Evolutionary conservation across 345 rosid species (phyloP).

Genomic region (Brassica carinata): DNA sequence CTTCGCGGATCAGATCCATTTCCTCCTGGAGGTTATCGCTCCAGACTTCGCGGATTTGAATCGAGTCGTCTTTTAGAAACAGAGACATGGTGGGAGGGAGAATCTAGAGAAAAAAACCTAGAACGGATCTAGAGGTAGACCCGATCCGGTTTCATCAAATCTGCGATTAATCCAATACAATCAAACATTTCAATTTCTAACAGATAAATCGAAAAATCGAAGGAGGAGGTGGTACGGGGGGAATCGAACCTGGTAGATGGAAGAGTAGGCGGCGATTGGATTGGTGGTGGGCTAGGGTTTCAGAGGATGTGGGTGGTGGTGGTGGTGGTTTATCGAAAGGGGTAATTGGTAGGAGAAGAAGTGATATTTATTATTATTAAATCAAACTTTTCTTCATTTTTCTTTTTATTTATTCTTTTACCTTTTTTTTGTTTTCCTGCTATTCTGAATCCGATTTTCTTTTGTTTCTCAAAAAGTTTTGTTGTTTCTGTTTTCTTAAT

Average conservation of each 20-base stretch:
- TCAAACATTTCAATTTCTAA: constrained; percentile 1
- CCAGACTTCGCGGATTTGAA: constrained; percentile 91
- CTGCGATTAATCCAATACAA: constrained; percentile 12
- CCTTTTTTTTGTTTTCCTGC: neutral
- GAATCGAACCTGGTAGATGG: constrained; percentile 30
- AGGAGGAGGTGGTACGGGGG: neutral
- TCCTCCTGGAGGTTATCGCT: constrained; percentile 65
- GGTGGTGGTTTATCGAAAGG: constrained; percentile 22
- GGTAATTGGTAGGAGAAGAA: neutral
- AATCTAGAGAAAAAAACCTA: neutral
- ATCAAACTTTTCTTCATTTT: neutral
- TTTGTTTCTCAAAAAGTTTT: constrained; percentile 24
- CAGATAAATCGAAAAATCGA: neutral
- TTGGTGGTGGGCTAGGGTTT: constrained; percentile 33
- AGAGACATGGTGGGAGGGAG: constrained; percentile 46
- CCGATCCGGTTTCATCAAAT: constrained; percentile 41
- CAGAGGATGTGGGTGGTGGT: constrained; percentile 4
- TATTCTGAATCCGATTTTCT: constrained; percentile 24
- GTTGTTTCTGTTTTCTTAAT: constrained; percentile 24
- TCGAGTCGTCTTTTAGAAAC: constrained; percentile 67
- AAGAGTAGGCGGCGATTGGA: constrained; percentile 29
- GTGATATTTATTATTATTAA: constrained; percentile 1
- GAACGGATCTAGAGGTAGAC: constrained; percentile 37
- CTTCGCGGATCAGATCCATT: constrained; percentile 60
- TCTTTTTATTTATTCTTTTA: neutral